Evolutionary conservation across 192 early-diverging fungal species (phyloP), one percentile per base, ranked within the genome.

Genomic region (Coemansia sp.): DNA sequence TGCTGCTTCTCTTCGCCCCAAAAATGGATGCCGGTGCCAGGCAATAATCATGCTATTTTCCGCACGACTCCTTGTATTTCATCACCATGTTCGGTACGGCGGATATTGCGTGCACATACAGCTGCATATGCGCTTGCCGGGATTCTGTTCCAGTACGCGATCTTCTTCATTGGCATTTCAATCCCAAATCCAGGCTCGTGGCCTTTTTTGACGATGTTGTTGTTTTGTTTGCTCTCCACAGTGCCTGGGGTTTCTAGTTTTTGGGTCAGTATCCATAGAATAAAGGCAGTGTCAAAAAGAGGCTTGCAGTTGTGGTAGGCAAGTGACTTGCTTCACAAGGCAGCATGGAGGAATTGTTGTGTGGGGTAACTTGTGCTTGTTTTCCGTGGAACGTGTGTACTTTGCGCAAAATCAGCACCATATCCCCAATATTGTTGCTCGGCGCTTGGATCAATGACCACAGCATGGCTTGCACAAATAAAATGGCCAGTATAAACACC

Each of bases 261-360:
- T 49, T 49, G 48, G 48, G 53, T 11, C 26, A 27, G 14, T 55
- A 55, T 55, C 53, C 53, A 55, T 27, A 14, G 11, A 55, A 53
- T 53, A 26, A 26, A 23, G 14, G 31, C 41, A 2, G 16, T n/a
- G 41, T n/a, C 41, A 29, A 31, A 55, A 31, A 17, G 53, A 55
- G 53, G 53, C 53, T 55, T 55, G 26, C 53, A 55, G 53, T 27
- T 14, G 17, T 8, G 7, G n/a, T 12, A 17, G n/a, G 17, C 16
- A 21, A 21, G 48, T 21, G 19, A 49, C 48, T 2, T 17, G 48
- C 16, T 49, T 49, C 7, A 35, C 31, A 35, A 35, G 31, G 31
- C 31, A 35, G 31, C 31, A 35, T 35, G 7, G 31, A 8, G 31
- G 31, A 35, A n/a, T n/a, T n/a, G 41, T 45, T 45, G 41, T 45